A percentile compares a stretch with the other conserved stretches of the same genome.
phyloP scores from a whole-genome alignment of 2,329 filamentous ascomycete genomes.

The Diaporthe aspalathi region DNA sequence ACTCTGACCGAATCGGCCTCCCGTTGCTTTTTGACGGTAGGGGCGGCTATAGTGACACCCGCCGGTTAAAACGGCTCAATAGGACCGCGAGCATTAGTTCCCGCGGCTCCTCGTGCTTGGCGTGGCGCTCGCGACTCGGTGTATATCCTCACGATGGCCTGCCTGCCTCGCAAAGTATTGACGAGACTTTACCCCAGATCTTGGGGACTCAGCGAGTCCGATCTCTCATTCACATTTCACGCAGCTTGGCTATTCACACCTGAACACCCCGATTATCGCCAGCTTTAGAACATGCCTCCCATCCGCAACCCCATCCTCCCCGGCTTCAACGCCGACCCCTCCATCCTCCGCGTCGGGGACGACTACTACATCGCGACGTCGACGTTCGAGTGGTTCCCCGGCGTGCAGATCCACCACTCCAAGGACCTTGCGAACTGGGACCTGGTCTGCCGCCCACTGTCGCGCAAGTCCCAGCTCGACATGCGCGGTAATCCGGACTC shows the following conservation, averaged over 20 bases:
- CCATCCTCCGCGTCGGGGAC: constrained; percentile 61
- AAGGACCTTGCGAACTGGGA: constrained; percentile 65
- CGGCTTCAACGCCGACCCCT: constrained; percentile 68
- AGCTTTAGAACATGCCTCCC: constrained; percentile 55
- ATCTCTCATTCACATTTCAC: neutral
- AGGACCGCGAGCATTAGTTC: constrained; percentile 23
- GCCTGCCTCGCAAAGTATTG: neutral
- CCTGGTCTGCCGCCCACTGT: constrained; percentile 59
- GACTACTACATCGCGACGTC: constrained; percentile 68
- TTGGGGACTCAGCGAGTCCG: neutral
- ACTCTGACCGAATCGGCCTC: neutral
- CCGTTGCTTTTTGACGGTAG: neutral
- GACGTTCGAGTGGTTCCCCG: constrained; percentile 67
- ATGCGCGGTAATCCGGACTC: constrained; percentile 70
- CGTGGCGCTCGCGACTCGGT: constrained; percentile 3
- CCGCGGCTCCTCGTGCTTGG: constrained; percentile 20
- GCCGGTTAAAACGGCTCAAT: constrained; percentile 35
- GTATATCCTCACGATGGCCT: constrained; percentile 23
- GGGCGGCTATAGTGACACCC: constrained; percentile 1
- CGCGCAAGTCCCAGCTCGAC: constrained; percentile 62
- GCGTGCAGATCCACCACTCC: constrained; percentile 67
- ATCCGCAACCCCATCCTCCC: constrained; percentile 67
- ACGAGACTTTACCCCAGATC: neutral
- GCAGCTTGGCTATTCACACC: neutral
- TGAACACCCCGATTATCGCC: neutral